Evolutionary conservation across 495 filamentous ascomycete genomes (phyloP).

Genomic region (Amniculicola lignicola): DNA sequence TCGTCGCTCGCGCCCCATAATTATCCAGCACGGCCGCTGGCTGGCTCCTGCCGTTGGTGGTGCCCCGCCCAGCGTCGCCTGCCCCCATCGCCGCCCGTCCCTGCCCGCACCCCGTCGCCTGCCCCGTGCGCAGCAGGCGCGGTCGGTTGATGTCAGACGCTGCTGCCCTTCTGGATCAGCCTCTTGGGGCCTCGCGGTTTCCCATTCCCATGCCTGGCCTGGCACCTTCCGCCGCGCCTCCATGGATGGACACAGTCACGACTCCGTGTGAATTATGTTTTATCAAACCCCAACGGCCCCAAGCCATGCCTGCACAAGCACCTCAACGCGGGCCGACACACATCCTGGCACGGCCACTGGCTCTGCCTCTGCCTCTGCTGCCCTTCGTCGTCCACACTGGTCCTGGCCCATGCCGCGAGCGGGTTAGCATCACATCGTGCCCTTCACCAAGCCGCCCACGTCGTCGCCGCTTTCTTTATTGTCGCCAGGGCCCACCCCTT

Average conservation of each 20-base stretch:
- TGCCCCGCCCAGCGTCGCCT: not conserved
- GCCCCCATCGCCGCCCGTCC: not conserved
- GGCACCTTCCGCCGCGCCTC: conserved; percentile 34
- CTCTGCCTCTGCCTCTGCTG: conserved; percentile 1
- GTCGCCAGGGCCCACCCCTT: not conserved
- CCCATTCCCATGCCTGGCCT: conserved; percentile 33
- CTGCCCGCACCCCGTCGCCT: not conserved
- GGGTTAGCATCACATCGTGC: conserved; percentile 1
- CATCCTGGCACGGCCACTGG: not conserved
- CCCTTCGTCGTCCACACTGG: not conserved
- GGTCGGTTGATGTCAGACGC: conserved; percentile 30
- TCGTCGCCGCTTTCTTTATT: conserved; percentile 13
- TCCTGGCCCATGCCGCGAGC: not conserved
- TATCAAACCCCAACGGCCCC: conserved; percentile 36
- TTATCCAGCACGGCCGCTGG: too few relatives aligned
- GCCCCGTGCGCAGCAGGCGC: not conserved
- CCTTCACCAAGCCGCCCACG: conserved; percentile 7
- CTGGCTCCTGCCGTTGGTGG: conserved; percentile 9
- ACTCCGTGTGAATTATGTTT: conserved; percentile 31
- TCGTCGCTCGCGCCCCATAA: conserved; percentile 22
- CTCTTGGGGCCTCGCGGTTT: conserved; percentile 26
- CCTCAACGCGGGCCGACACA: conserved; percentile 12
- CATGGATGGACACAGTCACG: conserved; percentile 25
- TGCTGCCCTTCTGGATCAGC: conserved; percentile 36
- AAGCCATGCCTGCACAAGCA: conserved; percentile 33